phyloP scores from a whole-genome alignment of 1,284 basidiomycete genomes.

The Rhodotorula sp. region DNA sequence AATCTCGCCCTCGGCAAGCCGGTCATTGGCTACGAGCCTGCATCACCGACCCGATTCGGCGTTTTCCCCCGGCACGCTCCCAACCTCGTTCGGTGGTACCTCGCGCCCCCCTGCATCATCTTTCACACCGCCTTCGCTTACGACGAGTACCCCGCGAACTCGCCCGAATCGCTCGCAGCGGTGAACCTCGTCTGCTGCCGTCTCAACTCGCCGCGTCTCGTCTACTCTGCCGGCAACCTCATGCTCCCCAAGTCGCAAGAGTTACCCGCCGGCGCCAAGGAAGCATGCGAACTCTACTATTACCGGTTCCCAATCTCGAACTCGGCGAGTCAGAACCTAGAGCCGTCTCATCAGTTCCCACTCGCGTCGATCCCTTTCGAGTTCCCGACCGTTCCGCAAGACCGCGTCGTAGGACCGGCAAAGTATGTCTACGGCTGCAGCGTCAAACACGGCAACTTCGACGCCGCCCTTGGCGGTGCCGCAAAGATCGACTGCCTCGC shows the following conservation, averaged over 20 bases:
- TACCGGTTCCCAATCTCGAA: conserved; percentile 49
- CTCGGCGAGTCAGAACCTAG: conserved; percentile 15
- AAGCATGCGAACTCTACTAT: conserved; percentile 54
- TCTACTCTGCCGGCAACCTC: conserved; percentile 55
- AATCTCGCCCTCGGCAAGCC: conserved; percentile 53
- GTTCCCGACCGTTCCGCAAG: conserved; percentile 52
- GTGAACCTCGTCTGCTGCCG: conserved; percentile 54
- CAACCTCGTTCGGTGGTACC: conserved; percentile 48
- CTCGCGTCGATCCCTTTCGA: conserved; percentile 55
- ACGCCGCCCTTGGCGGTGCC: conserved; percentile 53
- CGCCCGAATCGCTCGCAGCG: conserved; percentile 26
- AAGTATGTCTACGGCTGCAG: conserved; percentile 53
- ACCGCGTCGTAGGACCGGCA: conserved; percentile 48
- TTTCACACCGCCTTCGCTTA: conserved; percentile 56
- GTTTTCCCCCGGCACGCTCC: conserved; percentile 52
- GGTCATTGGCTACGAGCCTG: conserved; percentile 53
- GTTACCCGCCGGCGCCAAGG: conserved; percentile 49
- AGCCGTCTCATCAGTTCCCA: conserved; percentile 51
- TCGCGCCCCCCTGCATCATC: conserved; percentile 52
- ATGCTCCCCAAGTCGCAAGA: conserved; percentile 43
- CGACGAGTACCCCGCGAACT: conserved; percentile 18
- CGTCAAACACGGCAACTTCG: conserved; percentile 51
- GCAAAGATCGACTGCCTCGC: conserved; percentile 56
- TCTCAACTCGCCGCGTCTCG: conserved; percentile 54
- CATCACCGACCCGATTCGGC: conserved; percentile 52